A percentile compares a stretch with the other conserved stretches of the same genome.
phyloP scores from a whole-genome alignment of 179 eudicot genomes.

The Heliamphora pulchella region DNA sequence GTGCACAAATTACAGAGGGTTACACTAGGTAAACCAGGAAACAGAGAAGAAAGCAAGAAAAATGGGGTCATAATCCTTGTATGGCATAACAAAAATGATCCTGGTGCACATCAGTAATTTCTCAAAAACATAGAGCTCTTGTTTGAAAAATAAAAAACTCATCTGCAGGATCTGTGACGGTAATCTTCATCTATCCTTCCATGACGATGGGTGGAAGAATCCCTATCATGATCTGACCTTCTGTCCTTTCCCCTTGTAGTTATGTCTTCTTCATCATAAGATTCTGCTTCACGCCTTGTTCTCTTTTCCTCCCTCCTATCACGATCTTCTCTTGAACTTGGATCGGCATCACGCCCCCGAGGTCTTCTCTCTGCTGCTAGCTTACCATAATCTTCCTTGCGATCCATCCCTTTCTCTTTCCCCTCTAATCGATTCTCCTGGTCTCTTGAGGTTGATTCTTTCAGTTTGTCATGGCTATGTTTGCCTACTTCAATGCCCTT shows the following conservation, averaged over 20 bases:
- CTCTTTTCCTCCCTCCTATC: slow-evolving; percentile 54
- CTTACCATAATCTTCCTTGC: slow-evolving; percentile 30
- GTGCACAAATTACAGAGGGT: no score
- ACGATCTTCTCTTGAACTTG: slow-evolving; percentile 34
- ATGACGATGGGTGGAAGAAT: slow-evolving; percentile 19
- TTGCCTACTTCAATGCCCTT: slow-evolving; percentile 22
- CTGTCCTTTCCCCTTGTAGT: slow-evolving; percentile 16
- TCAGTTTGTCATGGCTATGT: slow-evolving; percentile 25
- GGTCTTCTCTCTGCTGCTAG: slow-evolving; percentile 30
- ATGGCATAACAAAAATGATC: background rate
- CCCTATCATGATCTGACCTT: slow-evolving; percentile 16
- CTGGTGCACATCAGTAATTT: background rate
- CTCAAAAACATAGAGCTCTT: background rate
- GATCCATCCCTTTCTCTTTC: slow-evolving; percentile 21
- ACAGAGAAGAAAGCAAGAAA: background rate
- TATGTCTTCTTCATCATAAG: slow-evolving; percentile 26
- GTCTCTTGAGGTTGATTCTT: slow-evolving; percentile 24
- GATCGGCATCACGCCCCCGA: slow-evolving; percentile 34
- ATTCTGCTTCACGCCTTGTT: slow-evolving; percentile 37
- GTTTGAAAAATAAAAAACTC: background rate
- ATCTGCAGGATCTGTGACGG: slow-evolving; percentile 18
- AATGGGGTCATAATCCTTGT: background rate
- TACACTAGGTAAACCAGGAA: no score
- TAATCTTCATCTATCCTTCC: slow-evolving; percentile 18
- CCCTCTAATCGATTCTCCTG: slow-evolving; percentile 26